A percentile compares a stretch with the other conserved stretches of the same genome.
Conservation (phyloP, 2,329 filamentous ascomycete genomes). For the Stagonosporopsis cucurbitacearum region DNA sequence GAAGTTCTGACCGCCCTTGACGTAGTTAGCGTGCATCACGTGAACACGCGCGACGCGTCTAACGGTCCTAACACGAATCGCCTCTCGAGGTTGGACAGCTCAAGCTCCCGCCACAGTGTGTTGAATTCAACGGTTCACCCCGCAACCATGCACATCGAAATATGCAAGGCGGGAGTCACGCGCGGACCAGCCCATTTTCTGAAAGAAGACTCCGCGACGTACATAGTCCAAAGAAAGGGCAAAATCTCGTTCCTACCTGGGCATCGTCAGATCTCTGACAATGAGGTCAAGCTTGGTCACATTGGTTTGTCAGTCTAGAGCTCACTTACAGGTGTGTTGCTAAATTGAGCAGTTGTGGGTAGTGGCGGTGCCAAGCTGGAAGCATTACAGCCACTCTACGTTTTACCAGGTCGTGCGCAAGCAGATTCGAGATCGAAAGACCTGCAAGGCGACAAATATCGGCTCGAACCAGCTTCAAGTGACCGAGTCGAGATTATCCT, state of each 20-base stretch:
- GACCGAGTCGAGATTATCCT: constrained; percentile 34
- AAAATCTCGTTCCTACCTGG: constrained; percentile 4
- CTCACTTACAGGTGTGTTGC: background rate
- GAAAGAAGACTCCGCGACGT: background rate
- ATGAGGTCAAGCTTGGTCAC: constrained; percentile 23
- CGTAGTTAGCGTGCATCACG: background rate
- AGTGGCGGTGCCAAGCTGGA: constrained; percentile 35
- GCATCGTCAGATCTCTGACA: background rate
- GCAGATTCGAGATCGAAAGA: background rate
- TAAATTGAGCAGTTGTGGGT: constrained; percentile 24
- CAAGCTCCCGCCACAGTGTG: constrained; percentile 25
- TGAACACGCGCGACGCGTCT: constrained; percentile 29
- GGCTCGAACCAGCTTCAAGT: constrained; percentile 26
- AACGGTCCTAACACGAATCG: background rate
- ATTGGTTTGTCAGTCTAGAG: constrained; percentile 23
- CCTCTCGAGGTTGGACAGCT: background rate
- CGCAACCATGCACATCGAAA: constrained; percentile 19
- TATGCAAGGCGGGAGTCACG: background rate
- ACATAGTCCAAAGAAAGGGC: background rate
- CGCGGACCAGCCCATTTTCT: background rate
- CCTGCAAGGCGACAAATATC: constrained; percentile 23
- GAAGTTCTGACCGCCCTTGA: background rate
- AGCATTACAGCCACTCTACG: constrained; percentile 28
- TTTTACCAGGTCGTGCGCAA: constrained; percentile 20
- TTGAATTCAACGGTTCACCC: background rate